Evolutionary conservation across 164 flowering plant genomes (phyloP), one percentile per base, ranked within the genome.

Genomic region (Berberis thunbergii): DNA sequence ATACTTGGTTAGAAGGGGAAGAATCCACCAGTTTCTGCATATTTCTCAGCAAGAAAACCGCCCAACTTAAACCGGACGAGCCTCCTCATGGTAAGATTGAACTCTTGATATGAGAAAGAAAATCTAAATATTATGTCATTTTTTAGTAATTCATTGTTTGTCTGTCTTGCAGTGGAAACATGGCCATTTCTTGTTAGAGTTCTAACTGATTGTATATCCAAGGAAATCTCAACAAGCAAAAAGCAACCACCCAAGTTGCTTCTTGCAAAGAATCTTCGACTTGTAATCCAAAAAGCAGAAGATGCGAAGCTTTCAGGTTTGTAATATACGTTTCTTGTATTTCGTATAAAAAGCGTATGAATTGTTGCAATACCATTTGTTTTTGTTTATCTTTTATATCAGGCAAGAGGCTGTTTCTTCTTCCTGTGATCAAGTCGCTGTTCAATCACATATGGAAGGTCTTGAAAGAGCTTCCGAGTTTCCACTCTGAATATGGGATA

Each of bases 131-230:
- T 11, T 11, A 49, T 49, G 11, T 6, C 6, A 49, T 49, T 49
- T 49, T 6, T 6, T 49, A 11, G 52, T 6, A n/a, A 26, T 43
- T 39, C 54, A 40, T 11, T 49, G 44, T n/a, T 13, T 64, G 42
- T 64, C 59, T 61, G 39, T 71, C 38, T 62, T 66, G 77, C 89
- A 95, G 99, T 88, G 26, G 87, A 89, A 73, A 85, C 97, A 6
- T 95, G 99, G 99, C 94, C 99, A 4, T 95, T 85, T 79, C 80
- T 95, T 44, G 52, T 86, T 43, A 76, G 67, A 43, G 62, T 88
- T 76, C 83, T 95, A 9, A 78, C 69, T 11, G 75, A 81, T 38
- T 86, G 94, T 69, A 75, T 84, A 44, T 57, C 82, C 0, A 38
- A 67, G 68, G 99, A 95, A 70, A 74, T 89, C 64, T 77, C 85